A percentile compares a stretch with the other conserved stretches of the same genome.
Evolutionary conservation across 148 eudicot genomes (phyloP).

Genomic region (Heliosperma pusillum): DNA sequence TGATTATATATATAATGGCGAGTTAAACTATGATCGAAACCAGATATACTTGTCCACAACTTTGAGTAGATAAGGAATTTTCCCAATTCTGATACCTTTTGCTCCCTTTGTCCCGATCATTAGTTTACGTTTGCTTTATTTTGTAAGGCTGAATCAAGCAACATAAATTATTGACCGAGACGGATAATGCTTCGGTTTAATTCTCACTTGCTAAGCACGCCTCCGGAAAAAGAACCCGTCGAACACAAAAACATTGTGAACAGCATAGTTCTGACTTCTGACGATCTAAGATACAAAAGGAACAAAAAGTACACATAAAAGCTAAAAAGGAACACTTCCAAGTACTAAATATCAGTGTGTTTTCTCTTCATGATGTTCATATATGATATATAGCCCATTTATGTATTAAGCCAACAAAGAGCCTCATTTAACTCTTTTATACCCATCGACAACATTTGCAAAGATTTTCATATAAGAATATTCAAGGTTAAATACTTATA

Average conservation of each 20-base stretch:
- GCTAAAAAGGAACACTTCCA: neutral
- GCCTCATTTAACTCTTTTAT: neutral
- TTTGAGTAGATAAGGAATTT: too few relatives aligned
- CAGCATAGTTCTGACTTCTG: neutral
- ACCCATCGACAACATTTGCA: too few relatives aligned
- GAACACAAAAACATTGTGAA: conserved; percentile 10
- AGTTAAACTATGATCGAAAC: too few relatives aligned
- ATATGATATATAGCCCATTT: neutral
- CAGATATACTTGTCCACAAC: too few relatives aligned
- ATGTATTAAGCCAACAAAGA: too few relatives aligned
- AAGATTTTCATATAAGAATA: neutral
- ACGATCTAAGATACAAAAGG: neutral
- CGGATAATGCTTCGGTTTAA: neutral
- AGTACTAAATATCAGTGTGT: neutral
- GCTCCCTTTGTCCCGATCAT: too few relatives aligned
- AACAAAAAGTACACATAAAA: neutral
- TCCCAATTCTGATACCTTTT: too few relatives aligned
- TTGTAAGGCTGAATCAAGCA: too few relatives aligned
- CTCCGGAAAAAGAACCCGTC: neutral
- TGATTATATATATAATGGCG: too few relatives aligned
- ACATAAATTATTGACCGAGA: too few relatives aligned
- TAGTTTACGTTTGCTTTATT: too few relatives aligned
- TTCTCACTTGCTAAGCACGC: neutral
- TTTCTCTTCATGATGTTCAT: neutral
- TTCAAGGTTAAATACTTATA: neutral